Evolutionary conservation across 768 basidiomycete genomes (phyloP), one percentile per base, ranked within the genome.

Genomic region (Mycena latifolia): DNA sequence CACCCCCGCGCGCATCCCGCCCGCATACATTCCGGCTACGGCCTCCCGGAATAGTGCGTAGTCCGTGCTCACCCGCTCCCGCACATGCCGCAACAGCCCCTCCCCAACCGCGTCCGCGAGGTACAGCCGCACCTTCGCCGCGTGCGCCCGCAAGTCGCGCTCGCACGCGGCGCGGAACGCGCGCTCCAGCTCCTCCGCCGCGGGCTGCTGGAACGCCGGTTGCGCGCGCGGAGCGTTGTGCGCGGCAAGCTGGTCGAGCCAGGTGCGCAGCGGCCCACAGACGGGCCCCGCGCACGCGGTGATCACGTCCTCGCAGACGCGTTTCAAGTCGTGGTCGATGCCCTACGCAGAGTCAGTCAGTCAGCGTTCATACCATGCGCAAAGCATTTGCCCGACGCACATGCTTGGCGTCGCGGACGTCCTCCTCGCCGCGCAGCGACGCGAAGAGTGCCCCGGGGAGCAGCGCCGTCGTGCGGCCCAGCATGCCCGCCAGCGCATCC

Each of bases 221-320:
- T 87, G 85, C 58, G 63, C 61, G 17, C 66, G 55, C 47, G 65
- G 63, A 50, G 63, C 41, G 33, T 64, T 56, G 72, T 71, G 63
- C 39, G 68, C 69, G 15, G 72, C 77, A 47, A 88, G 84, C 46
- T 83, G 82, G 28, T 88, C 85, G 1, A 89, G 78, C 89, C 94
- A 96, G 22, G 80, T 73, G 33, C 82, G 86, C 20, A 96, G 76
- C 0, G 91, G 86, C 5, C 81, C 79, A 45, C 88, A 88, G 27
- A 93, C 83, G 0, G 82, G 76, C 41, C 82, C 78, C 10, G 89
- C 83, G 66, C 89, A 90, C 17, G 85, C 77, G 4, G 83, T 77
- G 62, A 99, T 97, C 39, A 95, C 85, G 43, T 89, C 88, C 79
- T 97, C 95, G 78, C 96, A 99, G 0, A 89, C 91, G 20, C 83